Evolutionary conservation across 2,329 filamentous ascomycete species (phyloP).

Genomic region (Nemania sp.): DNA sequence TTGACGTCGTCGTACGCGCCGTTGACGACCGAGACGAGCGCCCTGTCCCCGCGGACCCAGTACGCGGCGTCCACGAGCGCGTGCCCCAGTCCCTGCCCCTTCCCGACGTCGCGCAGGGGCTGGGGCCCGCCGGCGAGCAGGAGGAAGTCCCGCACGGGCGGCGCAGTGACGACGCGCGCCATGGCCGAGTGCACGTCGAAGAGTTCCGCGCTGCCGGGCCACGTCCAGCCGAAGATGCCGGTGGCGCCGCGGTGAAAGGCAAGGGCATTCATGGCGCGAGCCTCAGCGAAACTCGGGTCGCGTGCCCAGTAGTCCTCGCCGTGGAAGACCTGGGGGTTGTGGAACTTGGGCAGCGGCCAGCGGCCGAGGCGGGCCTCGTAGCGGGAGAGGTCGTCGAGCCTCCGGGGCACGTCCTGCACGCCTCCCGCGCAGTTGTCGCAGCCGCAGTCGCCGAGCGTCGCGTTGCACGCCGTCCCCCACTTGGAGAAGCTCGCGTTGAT

Average conservation of each 20-base stretch:
- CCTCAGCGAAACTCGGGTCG: conserved; percentile 50
- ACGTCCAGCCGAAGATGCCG: conserved; percentile 52
- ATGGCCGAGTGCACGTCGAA: conserved; percentile 47
- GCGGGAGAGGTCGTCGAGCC: conserved; percentile 45
- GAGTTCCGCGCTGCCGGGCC: conserved; percentile 46
- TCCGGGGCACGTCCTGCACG: conserved; percentile 55
- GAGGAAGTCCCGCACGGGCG: conserved; percentile 47
- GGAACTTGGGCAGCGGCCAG: conserved; percentile 48
- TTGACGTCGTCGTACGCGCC: conserved; percentile 31
- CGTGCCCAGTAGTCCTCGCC: conserved; percentile 54
- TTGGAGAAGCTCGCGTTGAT: conserved; percentile 59
- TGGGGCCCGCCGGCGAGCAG: conserved; percentile 42
- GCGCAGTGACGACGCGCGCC: conserved; percentile 43
- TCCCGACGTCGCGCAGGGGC: conserved; percentile 9
- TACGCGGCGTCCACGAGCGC: conserved; percentile 43
- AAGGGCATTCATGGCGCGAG: conserved; percentile 50
- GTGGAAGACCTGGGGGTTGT: conserved; percentile 54
- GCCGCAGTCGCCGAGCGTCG: conserved; percentile 65
- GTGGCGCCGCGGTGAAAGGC: conserved; percentile 52
- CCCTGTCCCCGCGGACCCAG: conserved; percentile 39
- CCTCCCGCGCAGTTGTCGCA: conserved; percentile 63
- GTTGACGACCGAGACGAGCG: conserved; percentile 48
- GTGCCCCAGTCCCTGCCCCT: conserved; percentile 4
- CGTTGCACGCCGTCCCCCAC: conserved; percentile 61
- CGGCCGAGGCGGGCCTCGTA: conserved; percentile 49